Percentiles rank a stretch among this genome's conserved stretches.
phyloP scores from a whole-genome alignment of 2,329 filamentous ascomycete species.

The Botrytis fabae region DNA sequence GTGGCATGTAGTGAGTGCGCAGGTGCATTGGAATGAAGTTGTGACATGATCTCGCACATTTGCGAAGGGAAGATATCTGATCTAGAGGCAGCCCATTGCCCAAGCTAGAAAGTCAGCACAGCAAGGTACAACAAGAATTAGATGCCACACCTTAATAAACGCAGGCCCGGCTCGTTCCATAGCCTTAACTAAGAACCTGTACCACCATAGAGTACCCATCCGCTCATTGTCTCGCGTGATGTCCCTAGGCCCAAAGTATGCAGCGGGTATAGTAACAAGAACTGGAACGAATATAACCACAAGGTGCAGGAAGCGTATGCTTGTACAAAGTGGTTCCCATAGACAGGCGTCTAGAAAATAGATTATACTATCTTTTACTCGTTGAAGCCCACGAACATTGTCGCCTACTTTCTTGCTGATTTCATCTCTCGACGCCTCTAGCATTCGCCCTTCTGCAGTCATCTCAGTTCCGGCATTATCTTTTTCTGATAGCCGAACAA shows the following conservation, averaged over 20 bases:
- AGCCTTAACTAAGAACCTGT: slow-evolving; percentile 76
- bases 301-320: slow-evolving; percentile 83
- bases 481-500: slow-evolving; percentile 58
- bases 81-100: slow-evolving; percentile 96
- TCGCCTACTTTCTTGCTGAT: slow-evolving; percentile 68
- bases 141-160: slow-evolving; percentile 81
- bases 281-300: slow-evolving; percentile 90
- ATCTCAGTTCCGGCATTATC: slow-evolving; percentile 56
- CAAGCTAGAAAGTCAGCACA: slow-evolving; percentile 57
- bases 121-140: background rate
- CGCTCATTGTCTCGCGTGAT: slow-evolving; percentile 71
- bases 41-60: slow-evolving; percentile 91
- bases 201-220: slow-evolving; percentile 90
- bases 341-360: slow-evolving; percentile 71
- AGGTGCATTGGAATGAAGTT: slow-evolving; percentile 89
- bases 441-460: slow-evolving; percentile 84
- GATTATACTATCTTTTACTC: slow-evolving; percentile 58
- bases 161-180: slow-evolving; percentile 95
- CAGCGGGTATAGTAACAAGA: slow-evolving; percentile 71
- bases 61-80: slow-evolving; percentile 94
- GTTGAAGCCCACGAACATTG: slow-evolving; percentile 59
- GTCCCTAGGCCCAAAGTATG: slow-evolving; percentile 73
- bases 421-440: slow-evolving; percentile 77
- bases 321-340: slow-evolving; percentile 86
- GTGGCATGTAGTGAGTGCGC: slow-evolving; percentile 84